Conservation (phyloP, 2,329 filamentous ascomycete species). For the Zarea fungicola region DNA sequence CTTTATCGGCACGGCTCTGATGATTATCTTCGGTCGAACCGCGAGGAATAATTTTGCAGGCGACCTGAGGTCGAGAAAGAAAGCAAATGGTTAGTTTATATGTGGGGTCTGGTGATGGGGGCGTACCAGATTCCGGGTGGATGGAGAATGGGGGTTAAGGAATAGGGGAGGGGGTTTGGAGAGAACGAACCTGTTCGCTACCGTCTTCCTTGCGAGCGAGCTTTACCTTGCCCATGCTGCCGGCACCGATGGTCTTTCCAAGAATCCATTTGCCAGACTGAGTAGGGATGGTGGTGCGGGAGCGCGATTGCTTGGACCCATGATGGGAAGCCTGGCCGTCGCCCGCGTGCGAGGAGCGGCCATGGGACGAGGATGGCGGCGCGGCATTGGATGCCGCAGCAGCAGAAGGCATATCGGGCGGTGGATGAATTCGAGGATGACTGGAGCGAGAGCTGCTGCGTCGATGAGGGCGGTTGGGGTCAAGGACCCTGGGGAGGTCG, state of each 20-base stretch:
- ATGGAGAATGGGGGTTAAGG: background rate
- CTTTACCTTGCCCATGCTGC: constrained; percentile 99
- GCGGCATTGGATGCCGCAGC: constrained; percentile 47
- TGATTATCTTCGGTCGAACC: constrained; percentile 83
- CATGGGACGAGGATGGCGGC: constrained; percentile 43
- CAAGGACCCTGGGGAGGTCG: constrained; percentile 56
- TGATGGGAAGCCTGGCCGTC: constrained; percentile 33
- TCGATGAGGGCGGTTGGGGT: constrained; percentile 40
- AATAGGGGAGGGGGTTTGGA: constrained; percentile 10
- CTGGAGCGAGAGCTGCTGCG: constrained; percentile 47
- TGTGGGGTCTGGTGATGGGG: constrained; percentile 9
- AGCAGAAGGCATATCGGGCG: constrained; percentile 44
- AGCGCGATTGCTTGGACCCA: constrained; percentile 47
- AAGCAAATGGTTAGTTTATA: background rate
- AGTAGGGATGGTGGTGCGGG: constrained; percentile 80
- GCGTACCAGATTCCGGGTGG: background rate
- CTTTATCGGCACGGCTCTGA: constrained; percentile 64
- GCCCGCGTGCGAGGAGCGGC: constrained; percentile 36
- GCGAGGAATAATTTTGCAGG: constrained; percentile 94
- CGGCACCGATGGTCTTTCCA: constrained; percentile 93
- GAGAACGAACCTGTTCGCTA: constrained; percentile 71
- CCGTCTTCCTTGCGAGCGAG: constrained; percentile 85
- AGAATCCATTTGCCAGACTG: constrained; percentile 90
- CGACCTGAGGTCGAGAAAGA: constrained; percentile 54
- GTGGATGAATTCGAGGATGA: constrained; percentile 26